Percentiles rank a stretch among this genome's conserved stretches.
Conservation (phyloP, 805 yeast genomes). For the Wickerhamiella spandovensis region DNA sequence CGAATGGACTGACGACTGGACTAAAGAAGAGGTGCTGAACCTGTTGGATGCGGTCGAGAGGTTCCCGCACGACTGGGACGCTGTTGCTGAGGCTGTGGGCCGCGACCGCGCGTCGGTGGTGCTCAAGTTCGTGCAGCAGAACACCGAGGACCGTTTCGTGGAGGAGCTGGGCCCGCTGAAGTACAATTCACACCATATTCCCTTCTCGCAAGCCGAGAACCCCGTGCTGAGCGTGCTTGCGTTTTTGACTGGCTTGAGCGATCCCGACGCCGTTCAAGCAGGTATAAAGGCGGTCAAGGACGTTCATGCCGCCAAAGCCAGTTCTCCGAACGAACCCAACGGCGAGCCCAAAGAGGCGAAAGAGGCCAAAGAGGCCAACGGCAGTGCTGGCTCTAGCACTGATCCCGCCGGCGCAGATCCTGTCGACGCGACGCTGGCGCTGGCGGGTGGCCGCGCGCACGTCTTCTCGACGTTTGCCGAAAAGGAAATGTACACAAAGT, state of each 20-base stretch:
- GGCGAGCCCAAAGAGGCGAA: not conserved
- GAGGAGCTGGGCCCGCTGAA: conserved; percentile 59
- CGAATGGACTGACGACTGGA: conserved; percentile 38
- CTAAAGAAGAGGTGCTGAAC: conserved; percentile 43
- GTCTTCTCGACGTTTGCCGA: conserved; percentile 17
- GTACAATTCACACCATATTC: conserved; percentile 63
- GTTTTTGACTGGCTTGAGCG: conserved; percentile 73
- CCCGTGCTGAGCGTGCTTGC: conserved; percentile 91
- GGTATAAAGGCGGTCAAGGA: conserved; percentile 43
- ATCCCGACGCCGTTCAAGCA: conserved; percentile 71
- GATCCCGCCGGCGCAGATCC: conserved; percentile 10
- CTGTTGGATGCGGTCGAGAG: conserved; percentile 51
- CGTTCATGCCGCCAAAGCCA: conserved; percentile 18
- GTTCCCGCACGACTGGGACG: conserved; percentile 65
- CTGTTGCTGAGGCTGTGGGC: conserved; percentile 54
- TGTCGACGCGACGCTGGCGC: conserved; percentile 49
- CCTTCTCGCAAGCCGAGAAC: conserved; percentile 75
- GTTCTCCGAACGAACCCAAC: not conserved
- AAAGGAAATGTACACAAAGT: conserved; percentile 39
- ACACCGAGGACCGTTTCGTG: conserved; percentile 63
- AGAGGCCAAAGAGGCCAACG: no score
- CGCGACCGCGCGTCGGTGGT: conserved; percentile 60
- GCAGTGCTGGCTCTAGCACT: no score
- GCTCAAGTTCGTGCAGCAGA: conserved; percentile 55
- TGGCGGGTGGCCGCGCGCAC: conserved; percentile 34